Evolutionary conservation across 2,329 filamentous ascomycete species (phyloP).

Genomic region (Xylariaceae sp.): DNA sequence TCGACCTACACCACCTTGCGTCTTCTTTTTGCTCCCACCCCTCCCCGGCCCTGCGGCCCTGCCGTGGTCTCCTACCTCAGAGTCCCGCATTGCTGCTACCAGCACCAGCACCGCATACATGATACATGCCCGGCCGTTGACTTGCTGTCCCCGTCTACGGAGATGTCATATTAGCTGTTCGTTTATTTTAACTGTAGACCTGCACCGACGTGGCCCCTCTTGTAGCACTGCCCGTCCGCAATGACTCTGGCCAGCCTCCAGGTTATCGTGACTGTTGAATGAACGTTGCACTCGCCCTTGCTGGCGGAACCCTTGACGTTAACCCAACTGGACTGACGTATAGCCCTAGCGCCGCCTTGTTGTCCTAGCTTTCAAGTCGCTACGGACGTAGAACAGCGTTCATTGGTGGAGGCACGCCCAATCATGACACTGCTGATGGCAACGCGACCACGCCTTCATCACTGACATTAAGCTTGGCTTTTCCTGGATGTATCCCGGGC

Average conservation of each 20-base stretch:
- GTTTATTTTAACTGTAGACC: slow-evolving; percentile 29
- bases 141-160: slow-evolving; percentile 28
- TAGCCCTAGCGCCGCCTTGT: slow-evolving; percentile 32
- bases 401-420: slow-evolving; percentile 43
- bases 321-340: slow-evolving; percentile 40
- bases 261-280: slow-evolving; percentile 39
- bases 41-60: slow-evolving; percentile 17
- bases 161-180: slow-evolving; percentile 29
- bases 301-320: slow-evolving; percentile 36
- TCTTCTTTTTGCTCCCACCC: slow-evolving; percentile 26
- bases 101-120: slow-evolving; percentile 25
- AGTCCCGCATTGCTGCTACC: slow-evolving; percentile 26
- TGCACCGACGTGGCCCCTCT: slow-evolving; percentile 38
- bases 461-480: slow-evolving; percentile 35
- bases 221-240: slow-evolving; percentile 31
- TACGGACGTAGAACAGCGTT: slow-evolving; percentile 33
- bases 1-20: slow-evolving; percentile 25
- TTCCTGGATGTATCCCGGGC: slow-evolving; percentile 23
- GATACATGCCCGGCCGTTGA: slow-evolving; percentile 25
- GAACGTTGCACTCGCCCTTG: slow-evolving; percentile 31
- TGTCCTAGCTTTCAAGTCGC: slow-evolving; percentile 27
- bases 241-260: slow-evolving; percentile 34
- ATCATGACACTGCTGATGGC: slow-evolving; percentile 43
- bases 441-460: slow-evolving; percentile 42
- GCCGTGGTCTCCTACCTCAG: slow-evolving; percentile 21